Conservation (phyloP, 352 stramenopile species). For the Globisporangium emineosum region DNA sequence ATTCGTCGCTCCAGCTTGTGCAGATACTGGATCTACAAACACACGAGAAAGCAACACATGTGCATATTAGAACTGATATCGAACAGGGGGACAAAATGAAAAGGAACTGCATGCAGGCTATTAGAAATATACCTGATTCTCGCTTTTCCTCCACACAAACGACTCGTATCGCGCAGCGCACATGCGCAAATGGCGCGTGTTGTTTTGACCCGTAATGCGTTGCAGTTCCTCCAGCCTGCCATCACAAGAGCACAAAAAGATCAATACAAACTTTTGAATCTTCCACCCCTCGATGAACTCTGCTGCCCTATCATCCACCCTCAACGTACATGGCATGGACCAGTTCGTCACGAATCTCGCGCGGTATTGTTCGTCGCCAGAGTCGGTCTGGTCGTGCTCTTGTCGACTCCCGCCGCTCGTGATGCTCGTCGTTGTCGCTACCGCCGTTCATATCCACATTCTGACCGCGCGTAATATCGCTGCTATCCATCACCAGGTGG, state of each 20-base stretch:
- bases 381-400: slow-evolving; percentile 4
- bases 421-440: slow-evolving; percentile 9
- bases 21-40: slow-evolving; percentile 44
- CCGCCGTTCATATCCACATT: slow-evolving; percentile 3
- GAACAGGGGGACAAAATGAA: no score
- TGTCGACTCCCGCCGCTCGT: slow-evolving; percentile 3
- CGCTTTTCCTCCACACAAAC: slow-evolving; percentile 68
- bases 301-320: not conserved
- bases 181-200: slow-evolving; percentile 50
- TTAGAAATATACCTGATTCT: slow-evolving; percentile 47
- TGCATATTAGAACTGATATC: not conserved
- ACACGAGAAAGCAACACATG: not conserved
- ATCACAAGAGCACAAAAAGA: not conserved
- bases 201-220: slow-evolving; percentile 51
- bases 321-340: slow-evolving; percentile 28
- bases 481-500: not conserved
- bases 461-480: not conserved
- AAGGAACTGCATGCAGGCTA: no score
- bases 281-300: not conserved
- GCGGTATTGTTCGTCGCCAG: slow-evolving; percentile 23
- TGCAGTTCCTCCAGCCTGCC: slow-evolving; percentile 38
- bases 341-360: slow-evolving; percentile 27
- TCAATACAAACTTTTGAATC: not conserved
- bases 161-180: slow-evolving; percentile 68
- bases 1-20: slow-evolving; percentile 66